A percentile compares a stretch with the other conserved stretches of the same genome.
Conservation (phyloP, 257 asterid genomes). For the Verbascum thapsus region DNA sequence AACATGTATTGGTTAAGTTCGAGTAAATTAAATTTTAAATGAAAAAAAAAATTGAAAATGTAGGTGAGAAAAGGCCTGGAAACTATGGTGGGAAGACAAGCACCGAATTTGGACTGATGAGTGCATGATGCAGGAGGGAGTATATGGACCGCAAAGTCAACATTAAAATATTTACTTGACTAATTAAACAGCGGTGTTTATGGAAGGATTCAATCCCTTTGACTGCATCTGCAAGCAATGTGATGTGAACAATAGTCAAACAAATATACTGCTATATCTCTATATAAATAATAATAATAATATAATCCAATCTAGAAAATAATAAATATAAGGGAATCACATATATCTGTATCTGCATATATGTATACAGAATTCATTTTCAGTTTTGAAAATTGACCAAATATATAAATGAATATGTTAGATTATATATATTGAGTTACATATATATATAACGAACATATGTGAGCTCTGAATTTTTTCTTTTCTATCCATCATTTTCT, state of each 20-base stretch:
- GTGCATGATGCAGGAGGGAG: too few relatives aligned
- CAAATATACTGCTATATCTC: neutral
- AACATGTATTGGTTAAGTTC: too few relatives aligned
- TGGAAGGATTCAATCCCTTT: constrained; percentile 36
- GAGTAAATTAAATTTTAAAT: too few relatives aligned
- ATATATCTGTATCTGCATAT: neutral
- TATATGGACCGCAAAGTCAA: constrained; percentile 40
- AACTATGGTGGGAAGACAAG: too few relatives aligned
- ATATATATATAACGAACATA: too few relatives aligned
- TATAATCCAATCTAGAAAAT: neutral
- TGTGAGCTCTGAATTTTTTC: too few relatives aligned
- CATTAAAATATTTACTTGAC: constrained; percentile 26
- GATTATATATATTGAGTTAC: neutral
- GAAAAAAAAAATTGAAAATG: neutral
- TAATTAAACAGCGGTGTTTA: constrained; percentile 18
- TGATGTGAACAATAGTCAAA: constrained; percentile 34
- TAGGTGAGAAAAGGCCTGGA: too few relatives aligned
- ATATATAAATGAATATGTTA: too few relatives aligned
- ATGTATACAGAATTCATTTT: neutral
- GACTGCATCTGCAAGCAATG: too few relatives aligned
- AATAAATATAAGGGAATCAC: too few relatives aligned
- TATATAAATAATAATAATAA: neutral
- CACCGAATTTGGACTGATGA: constrained; percentile 17
- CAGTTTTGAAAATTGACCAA: neutral
- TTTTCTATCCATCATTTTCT: too few relatives aligned